These are phyloP conservation scores for Sclerotinia subarctica DNA, from an alignment of 2,329 filamentous ascomycete genomes.

Conservation along the genomic window DNA sequence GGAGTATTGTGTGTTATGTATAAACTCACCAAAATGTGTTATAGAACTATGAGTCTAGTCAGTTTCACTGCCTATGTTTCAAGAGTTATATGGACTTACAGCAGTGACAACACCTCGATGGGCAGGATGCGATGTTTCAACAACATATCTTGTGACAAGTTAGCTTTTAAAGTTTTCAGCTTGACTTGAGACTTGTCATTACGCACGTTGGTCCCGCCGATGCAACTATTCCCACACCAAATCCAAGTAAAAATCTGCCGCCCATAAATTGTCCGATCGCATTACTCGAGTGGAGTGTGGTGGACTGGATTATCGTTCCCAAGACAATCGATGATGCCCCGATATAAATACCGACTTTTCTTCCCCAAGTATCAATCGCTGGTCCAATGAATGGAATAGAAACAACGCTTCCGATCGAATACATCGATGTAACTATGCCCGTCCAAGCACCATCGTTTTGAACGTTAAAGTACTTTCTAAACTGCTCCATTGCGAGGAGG, in stretches of 20 bases:
- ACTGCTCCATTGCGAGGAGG: conserved; percentile 44
- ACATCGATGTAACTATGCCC: conserved; percentile 50
- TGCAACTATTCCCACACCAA: conserved; percentile 48
- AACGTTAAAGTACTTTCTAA: conserved; percentile 41
- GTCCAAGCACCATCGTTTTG: conserved; percentile 45
- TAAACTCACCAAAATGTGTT: conserved; percentile 33
- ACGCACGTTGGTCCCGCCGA: conserved; percentile 47
- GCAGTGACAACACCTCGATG: conserved; percentile 44
- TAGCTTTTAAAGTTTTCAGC: not conserved
- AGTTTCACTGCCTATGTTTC: not conserved
- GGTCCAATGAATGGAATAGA: conserved; percentile 48
- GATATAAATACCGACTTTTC: conserved; percentile 46
- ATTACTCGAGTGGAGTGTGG: conserved; percentile 32
- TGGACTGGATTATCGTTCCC: conserved; percentile 46
- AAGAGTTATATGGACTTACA: not conserved
- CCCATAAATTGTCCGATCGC: conserved; percentile 46
- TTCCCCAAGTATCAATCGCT: conserved; percentile 46
- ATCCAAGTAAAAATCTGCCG: conserved; percentile 58
- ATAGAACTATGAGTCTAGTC: conserved; percentile 25
- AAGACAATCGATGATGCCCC: conserved; percentile 44
- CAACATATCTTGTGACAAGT: not conserved
- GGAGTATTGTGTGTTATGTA: not conserved
- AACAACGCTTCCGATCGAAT: conserved; percentile 49
- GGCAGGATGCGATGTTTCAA: conserved; percentile 38
- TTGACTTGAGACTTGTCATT: conserved; percentile 26